Evolutionary conservation across 2,329 filamentous ascomycete species (phyloP), one percentile per base, ranked within the genome.

Genomic region (Trichocomaceae sp.): DNA sequence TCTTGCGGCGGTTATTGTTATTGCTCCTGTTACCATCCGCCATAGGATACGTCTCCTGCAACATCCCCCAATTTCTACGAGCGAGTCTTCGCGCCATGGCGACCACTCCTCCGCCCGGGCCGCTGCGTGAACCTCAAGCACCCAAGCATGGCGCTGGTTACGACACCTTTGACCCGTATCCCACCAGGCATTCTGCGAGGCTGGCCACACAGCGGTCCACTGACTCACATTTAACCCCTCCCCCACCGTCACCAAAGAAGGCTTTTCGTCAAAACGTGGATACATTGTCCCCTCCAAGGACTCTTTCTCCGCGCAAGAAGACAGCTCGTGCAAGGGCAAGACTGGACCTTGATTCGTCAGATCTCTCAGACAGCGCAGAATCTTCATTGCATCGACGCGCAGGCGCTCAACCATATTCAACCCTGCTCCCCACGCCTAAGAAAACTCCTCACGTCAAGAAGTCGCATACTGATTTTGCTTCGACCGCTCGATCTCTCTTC

Each of bases 371-470:
- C 57, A 57, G 57, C 45, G 23, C 61, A 54, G 58, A 63, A 59
- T 59, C 61, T 58, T 57, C 54, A 50, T 52, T 61, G 31, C 61
- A 42, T 61, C 65, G 57, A 69, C 58, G 31, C 69, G 68, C 58
- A 35, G 68, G 68, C 52, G 26, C 64, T 17, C 26, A 33, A 48
- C 29, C 20, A 79, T 33, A 26, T 47, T 48, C 54, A n/a, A 39
- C 17, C 15, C 29, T 83, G 75, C 73, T 84, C 15, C 82, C 80
- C 2, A 85, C 83, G 20, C 83, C 83, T 17, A 76, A 77, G 44
- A 84, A 84, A 68, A 84, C 82, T 9, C 83, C 82, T 9, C 75
- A 75, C 62, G 83, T 83, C 70, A 80, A 79, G 59, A 64, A 71
- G 2, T 63, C 75, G 20, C 63, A 68, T 13, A 71, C 77, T 55